These are phyloP conservation scores for Acanthamoeba pearcei DNA, from an alignment of 208 protist genomes.

Conservation along the genomic window DNA sequence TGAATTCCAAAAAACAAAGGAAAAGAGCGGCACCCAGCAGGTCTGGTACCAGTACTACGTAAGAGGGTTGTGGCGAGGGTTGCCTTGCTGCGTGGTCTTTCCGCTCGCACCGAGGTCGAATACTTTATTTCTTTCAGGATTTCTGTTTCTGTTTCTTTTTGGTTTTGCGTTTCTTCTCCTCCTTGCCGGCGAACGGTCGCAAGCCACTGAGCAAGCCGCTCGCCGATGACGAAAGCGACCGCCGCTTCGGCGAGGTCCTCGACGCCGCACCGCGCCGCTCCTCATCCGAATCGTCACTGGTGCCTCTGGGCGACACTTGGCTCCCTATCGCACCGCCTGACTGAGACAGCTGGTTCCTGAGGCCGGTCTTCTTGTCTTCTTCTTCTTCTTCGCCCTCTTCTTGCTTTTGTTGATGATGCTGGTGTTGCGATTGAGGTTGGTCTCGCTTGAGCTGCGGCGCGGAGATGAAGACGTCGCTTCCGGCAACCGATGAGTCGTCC, in stretches of 20 bases:
- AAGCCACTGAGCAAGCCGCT: not conserved
- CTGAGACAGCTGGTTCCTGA: not conserved
- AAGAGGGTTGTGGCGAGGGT: too few species aligned
- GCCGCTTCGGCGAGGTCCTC: not conserved
- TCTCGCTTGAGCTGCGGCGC: not conserved
- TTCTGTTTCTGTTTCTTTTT: constrained; percentile 8
- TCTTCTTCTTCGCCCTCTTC: not conserved
- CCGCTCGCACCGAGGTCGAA: too few species aligned
- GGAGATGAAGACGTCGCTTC: not conserved
- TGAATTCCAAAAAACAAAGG: too few species aligned
- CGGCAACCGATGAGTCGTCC: not conserved
- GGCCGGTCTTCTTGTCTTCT: not conserved
- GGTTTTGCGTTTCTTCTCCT: not conserved
- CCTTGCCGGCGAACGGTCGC: not conserved
- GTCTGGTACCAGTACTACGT: too few species aligned
- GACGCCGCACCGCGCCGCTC: not conserved
- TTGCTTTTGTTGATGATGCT: not conserved
- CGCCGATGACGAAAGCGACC: not conserved
- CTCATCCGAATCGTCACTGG: not conserved
- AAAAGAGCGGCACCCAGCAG: too few species aligned
- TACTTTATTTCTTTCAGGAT: not conserved
- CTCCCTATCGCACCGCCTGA: not conserved
- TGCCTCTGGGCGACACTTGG: not conserved
- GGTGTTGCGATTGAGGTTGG: not conserved
- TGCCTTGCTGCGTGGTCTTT: not conserved